These are phyloP conservation scores for Phtheirospermum japonicum DNA, from an alignment of 257 asterid genomes.

Conservation along the genomic window DNA sequence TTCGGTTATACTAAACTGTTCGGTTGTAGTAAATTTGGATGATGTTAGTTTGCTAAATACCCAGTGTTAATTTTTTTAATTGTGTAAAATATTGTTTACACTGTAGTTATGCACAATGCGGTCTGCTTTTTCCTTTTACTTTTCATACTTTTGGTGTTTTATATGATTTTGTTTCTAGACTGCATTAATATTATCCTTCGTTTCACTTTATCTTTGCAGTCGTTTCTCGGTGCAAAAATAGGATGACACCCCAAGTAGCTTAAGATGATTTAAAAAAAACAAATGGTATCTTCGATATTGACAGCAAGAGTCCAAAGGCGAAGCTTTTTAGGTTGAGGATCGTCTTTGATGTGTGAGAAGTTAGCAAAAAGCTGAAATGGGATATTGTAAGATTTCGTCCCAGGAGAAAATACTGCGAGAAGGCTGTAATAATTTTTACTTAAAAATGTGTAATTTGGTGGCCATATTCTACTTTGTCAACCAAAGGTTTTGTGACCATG, in stretches of 20 bases:
- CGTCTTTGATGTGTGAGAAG: constrained; percentile 4
- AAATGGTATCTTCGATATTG: constrained; percentile 1
- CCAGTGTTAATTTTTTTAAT: no score
- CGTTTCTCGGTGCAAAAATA: constrained; percentile 60
- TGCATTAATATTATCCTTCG: not conserved
- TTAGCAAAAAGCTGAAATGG: constrained; percentile 20
- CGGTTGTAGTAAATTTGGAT: no score
- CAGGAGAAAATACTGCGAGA: constrained; percentile 18
- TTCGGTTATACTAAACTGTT: no score
- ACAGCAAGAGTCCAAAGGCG: constrained; percentile 6
- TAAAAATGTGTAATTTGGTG: constrained; percentile 24
- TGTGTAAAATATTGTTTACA: not conserved
- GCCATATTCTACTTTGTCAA: constrained; percentile 24
- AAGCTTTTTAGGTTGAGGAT: constrained; percentile 20
- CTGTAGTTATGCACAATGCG: not conserved
- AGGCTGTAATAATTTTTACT: constrained; percentile 34
- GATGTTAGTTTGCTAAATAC: no score
- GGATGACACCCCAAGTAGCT: constrained; percentile 40
- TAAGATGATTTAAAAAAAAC: constrained; percentile 16
- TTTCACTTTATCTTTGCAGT: constrained; percentile 40
- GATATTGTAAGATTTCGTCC: constrained; percentile 21
- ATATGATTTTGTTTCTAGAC: no score
- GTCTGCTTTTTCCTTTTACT: not conserved
- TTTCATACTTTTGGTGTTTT: not conserved
- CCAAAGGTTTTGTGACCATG: constrained; percentile 15